A percentile compares a stretch with the other conserved stretches of the same genome.
Conservation (phyloP, 129 eudicot species). For the Tagetes patula region DNA sequence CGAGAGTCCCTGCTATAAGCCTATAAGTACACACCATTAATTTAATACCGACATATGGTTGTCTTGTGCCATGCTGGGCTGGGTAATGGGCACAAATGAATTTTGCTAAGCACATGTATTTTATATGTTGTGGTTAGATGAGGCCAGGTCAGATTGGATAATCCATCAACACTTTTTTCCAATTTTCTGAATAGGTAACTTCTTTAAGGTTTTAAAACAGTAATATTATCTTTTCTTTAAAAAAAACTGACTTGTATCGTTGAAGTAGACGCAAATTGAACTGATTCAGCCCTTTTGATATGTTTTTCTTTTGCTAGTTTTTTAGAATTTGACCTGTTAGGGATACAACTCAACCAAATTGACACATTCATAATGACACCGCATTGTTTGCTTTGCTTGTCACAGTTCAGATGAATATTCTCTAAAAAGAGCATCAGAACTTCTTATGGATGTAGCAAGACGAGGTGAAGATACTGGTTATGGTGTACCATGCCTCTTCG, state of each 20-base stretch:
- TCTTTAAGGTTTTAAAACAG: neutral
- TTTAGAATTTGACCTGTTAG: neutral
- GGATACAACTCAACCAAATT: neutral
- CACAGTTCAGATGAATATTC: slow-evolving; percentile 89
- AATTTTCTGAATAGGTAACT: neutral
- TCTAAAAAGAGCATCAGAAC: slow-evolving; percentile 73
- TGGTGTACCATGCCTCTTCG: slow-evolving; percentile 78
- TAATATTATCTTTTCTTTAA: neutral
- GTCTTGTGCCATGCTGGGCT: neutral
- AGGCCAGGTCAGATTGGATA: neutral
- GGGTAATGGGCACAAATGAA: neutral
- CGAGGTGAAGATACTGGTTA: slow-evolving; percentile 91
- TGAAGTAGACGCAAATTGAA: neutral
- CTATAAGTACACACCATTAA: neutral
- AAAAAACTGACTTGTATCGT: neutral
- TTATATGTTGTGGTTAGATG: neutral
- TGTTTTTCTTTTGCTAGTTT: neutral
- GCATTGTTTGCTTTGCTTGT: neutral
- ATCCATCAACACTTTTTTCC: neutral
- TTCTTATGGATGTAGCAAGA: slow-evolving; percentile 78
- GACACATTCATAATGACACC: neutral
- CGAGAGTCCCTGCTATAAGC: neutral
- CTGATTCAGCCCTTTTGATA: neutral
- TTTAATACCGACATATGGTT: neutral
- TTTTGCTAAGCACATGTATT: neutral